A percentile compares a stretch with the other conserved stretches of the same genome.
phyloP scores from a whole-genome alignment of 148 eudicot genomes.

The Fagopyrum tataricum region DNA sequence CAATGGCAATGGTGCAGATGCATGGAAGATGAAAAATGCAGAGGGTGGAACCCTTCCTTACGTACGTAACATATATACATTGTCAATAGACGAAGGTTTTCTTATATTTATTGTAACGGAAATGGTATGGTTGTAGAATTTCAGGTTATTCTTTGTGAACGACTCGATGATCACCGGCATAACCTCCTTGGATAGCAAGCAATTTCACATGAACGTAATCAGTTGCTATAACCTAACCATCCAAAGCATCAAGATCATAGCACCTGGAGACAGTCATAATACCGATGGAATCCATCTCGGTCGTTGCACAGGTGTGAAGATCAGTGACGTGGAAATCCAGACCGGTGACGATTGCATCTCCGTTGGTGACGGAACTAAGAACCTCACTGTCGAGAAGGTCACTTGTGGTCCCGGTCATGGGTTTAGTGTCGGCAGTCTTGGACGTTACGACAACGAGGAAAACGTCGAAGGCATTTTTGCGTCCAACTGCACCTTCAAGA shows the following conservation, averaged over 20 bases:
- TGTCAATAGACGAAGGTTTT: too few species aligned
- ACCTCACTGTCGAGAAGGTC: conserved; percentile 29
- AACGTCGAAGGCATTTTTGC: conserved; percentile 23
- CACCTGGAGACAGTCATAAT: conserved; percentile 39
- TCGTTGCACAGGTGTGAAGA: conserved; percentile 21
- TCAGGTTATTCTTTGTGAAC: conserved; percentile 25
- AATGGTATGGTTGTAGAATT: conserved; percentile 31
- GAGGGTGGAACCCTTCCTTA: not conserved
- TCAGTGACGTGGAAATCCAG: conserved; percentile 22
- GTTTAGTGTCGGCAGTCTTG: conserved; percentile 48
- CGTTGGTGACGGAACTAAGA: conserved; percentile 29
- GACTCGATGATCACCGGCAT: conserved; percentile 32
- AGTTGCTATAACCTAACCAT: conserved; percentile 20
- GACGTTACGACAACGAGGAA: conserved; percentile 17
- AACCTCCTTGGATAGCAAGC: conserved; percentile 41
- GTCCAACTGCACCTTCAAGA: conserved; percentile 26
- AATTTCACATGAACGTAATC: conserved; percentile 37
- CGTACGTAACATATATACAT: not conserved
- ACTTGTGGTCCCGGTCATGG: conserved; percentile 60
- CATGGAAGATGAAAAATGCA: not conserved
- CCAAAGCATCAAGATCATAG: conserved; percentile 23
- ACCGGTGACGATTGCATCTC: conserved; percentile 68
- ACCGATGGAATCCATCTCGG: conserved; percentile 49
- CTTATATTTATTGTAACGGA: too few species aligned
- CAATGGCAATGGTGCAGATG: conserved; percentile 8